Evolutionary conservation across 192 early-diverging fungal species (phyloP), one percentile per base, ranked within the genome.

Genomic region (Coemansia nantahalensis): DNA sequence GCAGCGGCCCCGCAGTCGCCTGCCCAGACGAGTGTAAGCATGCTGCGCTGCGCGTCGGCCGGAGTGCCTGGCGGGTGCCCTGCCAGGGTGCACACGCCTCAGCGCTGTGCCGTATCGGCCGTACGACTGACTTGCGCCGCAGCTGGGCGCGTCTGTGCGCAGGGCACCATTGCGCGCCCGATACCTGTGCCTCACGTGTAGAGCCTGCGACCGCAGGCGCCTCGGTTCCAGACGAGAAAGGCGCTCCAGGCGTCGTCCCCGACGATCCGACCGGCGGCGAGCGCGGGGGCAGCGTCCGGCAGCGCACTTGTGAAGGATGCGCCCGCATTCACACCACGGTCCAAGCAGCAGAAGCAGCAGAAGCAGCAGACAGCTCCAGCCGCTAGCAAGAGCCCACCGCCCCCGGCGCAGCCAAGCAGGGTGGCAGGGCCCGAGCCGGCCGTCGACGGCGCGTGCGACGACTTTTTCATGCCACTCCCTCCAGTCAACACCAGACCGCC

Each of bases 401-500:
- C 26, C 26, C 26, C 26, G 3, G 7, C 4, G 26, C 3, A 5
- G 26, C n/a, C n/a, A n/a, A n/a, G n/a, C n/a, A n/a, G n/a, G n/a
- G n/a, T n/a, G n/a, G n/a, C n/a, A n/a, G n/a, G n/a, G n/a, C n/a
- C n/a, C n/a, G n/a, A n/a, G n/a, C n/a, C n/a, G n/a, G n/a, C n/a
- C n/a, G n/a, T n/a, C n/a, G n/a, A n/a, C n/a, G n/a, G n/a, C n/a
- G n/a, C 33, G 19, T 40, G 40, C 30, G 52, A 73, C 23, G 69
- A 73, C 46, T 41, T 44, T 8, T 65, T 52, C 46, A 50, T 73
- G 30, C 47, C 48, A 17, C 22, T 35, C 13, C 42, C 59, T 8
- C 49, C 36, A 12, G 31, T 21, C 10, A 31, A 81, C 21, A 89
- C 87, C 56, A 58, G 88, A 1, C 67, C 77, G 22, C 80, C 88